Evolutionary conservation across 202 grass and related monocot species (phyloP).

Genomic region (Eragrostis tef): DNA sequence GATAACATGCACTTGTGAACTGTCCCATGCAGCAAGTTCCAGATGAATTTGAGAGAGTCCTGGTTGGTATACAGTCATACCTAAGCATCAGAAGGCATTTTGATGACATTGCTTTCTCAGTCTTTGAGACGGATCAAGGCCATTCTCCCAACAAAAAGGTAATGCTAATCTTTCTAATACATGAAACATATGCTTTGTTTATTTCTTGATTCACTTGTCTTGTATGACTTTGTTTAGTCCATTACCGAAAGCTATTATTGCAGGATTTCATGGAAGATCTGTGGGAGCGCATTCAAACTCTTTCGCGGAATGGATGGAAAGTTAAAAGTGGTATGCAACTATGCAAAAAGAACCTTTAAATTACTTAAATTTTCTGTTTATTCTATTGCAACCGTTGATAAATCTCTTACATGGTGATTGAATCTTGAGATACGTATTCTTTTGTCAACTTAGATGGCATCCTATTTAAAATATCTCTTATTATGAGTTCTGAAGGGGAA

Average conservation of each 20-base stretch:
- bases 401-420: not conserved
- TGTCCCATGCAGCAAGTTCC: constrained; percentile 89
- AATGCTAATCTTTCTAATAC: constrained; percentile 37
- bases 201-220: constrained; percentile 31
- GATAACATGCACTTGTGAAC: constrained; percentile 32
- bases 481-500: constrained; percentile 1
- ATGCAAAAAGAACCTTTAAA: not conserved
- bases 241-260: constrained; percentile 41
- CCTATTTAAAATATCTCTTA: constrained; percentile 37
- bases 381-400: not conserved
- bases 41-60: constrained; percentile 86
- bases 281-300: constrained; percentile 84
- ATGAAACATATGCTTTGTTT: not conserved
- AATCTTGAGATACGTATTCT: constrained; percentile 15
- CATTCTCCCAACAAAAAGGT: constrained; percentile 84
- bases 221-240: constrained; percentile 30
- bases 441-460: constrained; percentile 11
- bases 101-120: constrained; percentile 81
- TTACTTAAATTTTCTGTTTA: constrained; percentile 34
- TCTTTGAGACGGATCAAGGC: constrained; percentile 83
- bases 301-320: constrained; percentile 88
- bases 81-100: constrained; percentile 77
- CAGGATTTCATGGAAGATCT: constrained; percentile 99
- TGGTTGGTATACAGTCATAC: constrained; percentile 89
- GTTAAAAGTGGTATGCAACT: constrained; percentile 83